These are phyloP conservation scores for Plenodomus biglobosus DNA, from an alignment of 2,329 filamentous ascomycete genomes.

Conservation along the genomic window DNA sequence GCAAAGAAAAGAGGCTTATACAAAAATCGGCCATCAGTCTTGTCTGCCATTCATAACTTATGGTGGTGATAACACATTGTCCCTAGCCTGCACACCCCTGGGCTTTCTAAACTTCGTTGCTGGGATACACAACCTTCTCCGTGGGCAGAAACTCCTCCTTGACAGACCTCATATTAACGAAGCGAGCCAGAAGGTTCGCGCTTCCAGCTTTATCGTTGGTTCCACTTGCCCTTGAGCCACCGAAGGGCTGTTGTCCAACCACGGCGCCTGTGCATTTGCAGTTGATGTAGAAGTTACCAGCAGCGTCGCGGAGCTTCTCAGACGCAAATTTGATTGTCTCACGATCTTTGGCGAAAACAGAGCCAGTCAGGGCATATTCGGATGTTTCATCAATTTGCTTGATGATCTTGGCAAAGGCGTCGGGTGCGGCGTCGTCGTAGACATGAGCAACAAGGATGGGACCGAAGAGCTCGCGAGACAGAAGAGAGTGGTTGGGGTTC, in stretches of 20 bases:
- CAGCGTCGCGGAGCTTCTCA: slow-evolving; percentile 69
- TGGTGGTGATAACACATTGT: not conserved
- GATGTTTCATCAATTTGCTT: slow-evolving; percentile 69
- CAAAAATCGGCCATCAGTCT: not conserved
- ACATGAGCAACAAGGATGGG: slow-evolving; percentile 74
- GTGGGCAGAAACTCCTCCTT: slow-evolving; percentile 59
- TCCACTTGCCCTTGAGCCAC: slow-evolving; percentile 57
- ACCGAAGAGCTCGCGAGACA: slow-evolving; percentile 80
- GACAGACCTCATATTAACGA: slow-evolving; percentile 58
- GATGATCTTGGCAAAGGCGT: slow-evolving; percentile 62
- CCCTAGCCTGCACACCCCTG: not conserved
- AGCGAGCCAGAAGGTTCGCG: slow-evolving; percentile 54
- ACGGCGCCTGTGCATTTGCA: slow-evolving; percentile 66
- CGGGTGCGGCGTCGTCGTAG: slow-evolving; percentile 67
- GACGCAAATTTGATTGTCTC: slow-evolving; percentile 67
- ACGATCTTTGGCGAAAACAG: slow-evolving; percentile 72
- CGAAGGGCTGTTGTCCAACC: slow-evolving; percentile 55
- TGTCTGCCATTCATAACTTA: not conserved
- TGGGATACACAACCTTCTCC: slow-evolving; percentile 55
- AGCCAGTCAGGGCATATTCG: slow-evolving; percentile 77
- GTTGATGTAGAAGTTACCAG: slow-evolving; percentile 86
- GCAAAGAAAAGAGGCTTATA: not conserved
- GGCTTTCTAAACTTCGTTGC: slow-evolving; percentile 48
- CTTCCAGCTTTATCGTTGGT: slow-evolving; percentile 62
- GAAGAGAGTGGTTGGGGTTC: slow-evolving; percentile 71